Base-by-base conservation (phyloP, 2,329 filamentous ascomycete genomes). In the Penicillium sp. region DNA sequence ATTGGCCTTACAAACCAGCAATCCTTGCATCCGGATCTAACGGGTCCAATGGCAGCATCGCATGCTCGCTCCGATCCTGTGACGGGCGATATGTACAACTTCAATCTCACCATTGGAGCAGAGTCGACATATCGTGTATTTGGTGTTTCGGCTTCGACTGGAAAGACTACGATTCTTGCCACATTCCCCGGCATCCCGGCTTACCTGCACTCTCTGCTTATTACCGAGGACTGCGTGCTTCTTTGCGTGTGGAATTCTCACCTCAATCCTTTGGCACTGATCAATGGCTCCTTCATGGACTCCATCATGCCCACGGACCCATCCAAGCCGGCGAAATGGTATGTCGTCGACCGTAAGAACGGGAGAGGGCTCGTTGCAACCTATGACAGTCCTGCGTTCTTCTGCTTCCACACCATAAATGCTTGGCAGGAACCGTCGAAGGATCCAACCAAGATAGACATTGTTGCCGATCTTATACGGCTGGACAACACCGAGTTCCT, bases 161-260 rank as follows among this genome's bases (percentile, higher is more conserved):
- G 84, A 0, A 72, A 81, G 47, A 88, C 87, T 0, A 79, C 82
- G 0, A 83, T 93, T 15, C 77, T 95, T 0, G 88, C 88, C 3
- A 83, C 79, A 0, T 80, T 93, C 51, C 67, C 70, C 0, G 67
- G 70, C 3, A 72, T 75, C 3, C 65, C 86, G 0, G 84, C 87
- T 0, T 95, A 93, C 60, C 81, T 95, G n/a, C 89, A 95, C 70
- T 92, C 88, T 7, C 78, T 92, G 59, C 89, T 89, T 60, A 69
- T 95, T 24, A 86, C 87, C 0, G 72, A 81, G 13, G 81, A 83
- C 58, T 87, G 85, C 60, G 81, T 91, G 1, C 72, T 93, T 0
- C 72, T 95, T 4, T 90, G 86, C 62, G 71, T 93, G 1, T 90
- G 87, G 59, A 82, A 81, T 13, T 78, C 84, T 0, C 82, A 84